These are phyloP conservation scores for Thymus mandschuricus DNA, from an alignment of 257 asterid species.

Conservation along the genomic window DNA sequence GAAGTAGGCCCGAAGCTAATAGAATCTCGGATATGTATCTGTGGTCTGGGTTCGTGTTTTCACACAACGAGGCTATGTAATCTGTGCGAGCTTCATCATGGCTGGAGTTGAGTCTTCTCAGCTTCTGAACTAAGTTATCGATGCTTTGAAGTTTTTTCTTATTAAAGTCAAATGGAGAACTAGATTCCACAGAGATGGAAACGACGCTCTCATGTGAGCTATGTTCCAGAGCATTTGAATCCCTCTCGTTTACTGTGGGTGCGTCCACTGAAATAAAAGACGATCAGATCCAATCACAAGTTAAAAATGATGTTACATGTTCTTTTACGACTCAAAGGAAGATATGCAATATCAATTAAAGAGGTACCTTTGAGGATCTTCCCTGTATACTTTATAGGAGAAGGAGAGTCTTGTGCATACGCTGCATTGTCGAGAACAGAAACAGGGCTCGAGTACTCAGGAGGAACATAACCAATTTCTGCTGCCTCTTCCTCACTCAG, in stretches of 20 bases:
- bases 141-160: conserved; percentile 69
- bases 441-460: conserved; percentile 82
- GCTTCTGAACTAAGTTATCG: conserved; percentile 81
- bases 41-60: conserved; percentile 72
- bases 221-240: conserved; percentile 27
- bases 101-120: conserved; percentile 76
- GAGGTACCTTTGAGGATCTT: conserved; percentile 60
- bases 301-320: background rate
- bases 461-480: conserved; percentile 50
- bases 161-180: conserved; percentile 50
- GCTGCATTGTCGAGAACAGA: conserved; percentile 75
- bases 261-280: conserved; percentile 46
- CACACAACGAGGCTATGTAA: conserved; percentile 89
- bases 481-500: conserved; percentile 55
- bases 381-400: conserved; percentile 59
- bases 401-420: conserved; percentile 55
- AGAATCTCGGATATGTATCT: conserved; percentile 82
- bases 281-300: background rate
- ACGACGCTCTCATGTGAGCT: conserved; percentile 33
- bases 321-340: background rate
- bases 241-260: conserved; percentile 35
- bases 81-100: conserved; percentile 87
- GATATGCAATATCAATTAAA: background rate
- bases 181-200: conserved; percentile 35
- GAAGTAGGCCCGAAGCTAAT: conserved; percentile 90